These are phyloP conservation scores for Cercophora scortea DNA, from an alignment of 495 filamentous ascomycete genomes.

Conservation along the genomic window DNA sequence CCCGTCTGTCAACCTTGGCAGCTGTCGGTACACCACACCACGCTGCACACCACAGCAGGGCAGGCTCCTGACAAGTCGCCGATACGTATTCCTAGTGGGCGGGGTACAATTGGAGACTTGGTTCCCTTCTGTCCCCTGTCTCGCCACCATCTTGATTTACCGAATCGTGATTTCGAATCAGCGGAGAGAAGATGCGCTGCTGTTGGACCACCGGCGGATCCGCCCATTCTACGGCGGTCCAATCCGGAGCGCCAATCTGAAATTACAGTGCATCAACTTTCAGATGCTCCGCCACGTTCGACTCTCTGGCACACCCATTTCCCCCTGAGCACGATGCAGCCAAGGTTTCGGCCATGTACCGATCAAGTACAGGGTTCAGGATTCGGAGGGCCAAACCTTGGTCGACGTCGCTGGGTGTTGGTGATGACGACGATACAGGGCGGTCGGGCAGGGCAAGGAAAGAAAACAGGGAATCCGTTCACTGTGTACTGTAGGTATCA, in stretches of 20 bases:
- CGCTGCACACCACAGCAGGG: not conserved
- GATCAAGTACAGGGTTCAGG: conserved; percentile 1
- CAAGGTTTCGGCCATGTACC: conserved; percentile 9
- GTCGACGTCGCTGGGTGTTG: not conserved
- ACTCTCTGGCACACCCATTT: conserved; percentile 5
- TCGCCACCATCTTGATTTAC: conserved; percentile 14
- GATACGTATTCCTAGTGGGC: not conserved
- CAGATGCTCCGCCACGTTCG: conserved; percentile 12
- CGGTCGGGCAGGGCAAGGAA: not conserved
- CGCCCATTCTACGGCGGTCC: conserved; percentile 1
- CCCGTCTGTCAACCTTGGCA: conserved; percentile 5
- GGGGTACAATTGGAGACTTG: conserved; percentile 2
- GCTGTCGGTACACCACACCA: not conserved
- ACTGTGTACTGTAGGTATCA: too few species aligned
- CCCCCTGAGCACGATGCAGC: conserved; percentile 7
- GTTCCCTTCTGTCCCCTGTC: not conserved
- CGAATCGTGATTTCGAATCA: conserved; percentile 7
- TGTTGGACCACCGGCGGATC: conserved; percentile 1
- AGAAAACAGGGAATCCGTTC: conserved; percentile 1
- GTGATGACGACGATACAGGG: conserved; percentile 2
- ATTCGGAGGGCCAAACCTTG: conserved; percentile 1
- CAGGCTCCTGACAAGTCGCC: not conserved
- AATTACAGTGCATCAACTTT: conserved; percentile 14
- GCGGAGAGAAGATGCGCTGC: not conserved
- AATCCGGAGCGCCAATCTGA: conserved; percentile 7